Conservation (phyloP, 805 yeast genomes). For the Candida maris region DNA sequence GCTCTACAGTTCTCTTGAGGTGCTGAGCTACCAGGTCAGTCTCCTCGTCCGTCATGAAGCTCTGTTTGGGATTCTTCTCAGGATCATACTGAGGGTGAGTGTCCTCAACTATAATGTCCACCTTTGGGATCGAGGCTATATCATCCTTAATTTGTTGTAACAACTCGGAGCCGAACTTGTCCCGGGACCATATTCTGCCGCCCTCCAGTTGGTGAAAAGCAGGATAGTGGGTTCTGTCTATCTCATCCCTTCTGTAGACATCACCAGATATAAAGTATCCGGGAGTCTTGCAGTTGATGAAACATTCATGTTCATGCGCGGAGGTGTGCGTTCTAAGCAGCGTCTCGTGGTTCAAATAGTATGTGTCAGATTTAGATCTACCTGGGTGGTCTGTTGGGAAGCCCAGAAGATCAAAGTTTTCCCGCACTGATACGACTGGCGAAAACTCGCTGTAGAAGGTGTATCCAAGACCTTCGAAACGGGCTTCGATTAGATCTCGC, state of each 20-base stretch:
- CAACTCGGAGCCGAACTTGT: slow-evolving; percentile 34
- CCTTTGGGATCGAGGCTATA: slow-evolving; percentile 59
- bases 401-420: slow-evolving; percentile 89
- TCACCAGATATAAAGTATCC: slow-evolving; percentile 94
- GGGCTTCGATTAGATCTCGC: slow-evolving; percentile 64
- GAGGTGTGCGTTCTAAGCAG: slow-evolving; percentile 92
- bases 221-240: slow-evolving; percentile 94
- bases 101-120: slow-evolving; percentile 76
- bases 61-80: slow-evolving; percentile 74
- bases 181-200: slow-evolving; percentile 76
- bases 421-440: slow-evolving; percentile 77
- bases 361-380: slow-evolving; percentile 86
- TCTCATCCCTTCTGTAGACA: slow-evolving; percentile 92
- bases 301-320: slow-evolving; percentile 92
- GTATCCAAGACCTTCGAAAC: slow-evolving; percentile 63
- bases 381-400: slow-evolving; percentile 94
- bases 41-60: slow-evolving; percentile 65
- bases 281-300: slow-evolving; percentile 59
- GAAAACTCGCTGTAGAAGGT: slow-evolving; percentile 75
- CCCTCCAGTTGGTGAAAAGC: slow-evolving; percentile 99
- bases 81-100: slow-evolving; percentile 51
- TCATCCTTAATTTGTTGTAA: slow-evolving; percentile 50
- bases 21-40: slow-evolving; percentile 69
- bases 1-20: slow-evolving; percentile 81
- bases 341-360: slow-evolving; percentile 71